Conservation (phyloP, 2,329 filamentous ascomycete species). For the Alternaria sp. region DNA sequence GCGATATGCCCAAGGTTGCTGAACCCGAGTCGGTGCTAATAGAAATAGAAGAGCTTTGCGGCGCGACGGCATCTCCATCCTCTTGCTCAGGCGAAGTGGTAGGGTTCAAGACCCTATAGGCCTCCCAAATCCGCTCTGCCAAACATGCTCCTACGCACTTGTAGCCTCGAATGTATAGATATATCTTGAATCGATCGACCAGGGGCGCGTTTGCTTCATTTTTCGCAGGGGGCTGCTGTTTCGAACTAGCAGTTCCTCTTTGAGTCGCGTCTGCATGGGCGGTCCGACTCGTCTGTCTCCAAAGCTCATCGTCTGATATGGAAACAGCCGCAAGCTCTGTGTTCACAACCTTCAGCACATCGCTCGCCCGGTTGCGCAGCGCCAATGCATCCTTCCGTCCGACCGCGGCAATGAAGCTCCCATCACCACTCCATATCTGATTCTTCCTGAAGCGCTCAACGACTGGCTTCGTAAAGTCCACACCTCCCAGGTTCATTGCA, state of each 20-base stretch:
- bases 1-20: slow-evolving; percentile 68
- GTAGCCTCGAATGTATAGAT: slow-evolving; percentile 67
- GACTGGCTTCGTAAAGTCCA: slow-evolving; percentile 68
- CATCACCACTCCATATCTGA: slow-evolving; percentile 59
- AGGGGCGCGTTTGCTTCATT: slow-evolving; percentile 37
- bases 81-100: slow-evolving; percentile 29
- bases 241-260: slow-evolving; percentile 11
- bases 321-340: slow-evolving; percentile 68
- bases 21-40: slow-evolving; percentile 54
- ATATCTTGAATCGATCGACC: slow-evolving; percentile 65
- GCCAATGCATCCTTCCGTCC: slow-evolving; percentile 62
- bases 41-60: slow-evolving; percentile 52
- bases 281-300: slow-evolving; percentile 58
- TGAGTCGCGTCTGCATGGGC: slow-evolving; percentile 11
- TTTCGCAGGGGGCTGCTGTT: slow-evolving; percentile 45
- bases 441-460: slow-evolving; percentile 61
- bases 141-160: slow-evolving; percentile 70
- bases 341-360: slow-evolving; percentile 67
- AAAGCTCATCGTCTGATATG: slow-evolving; percentile 65
- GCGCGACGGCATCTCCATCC: slow-evolving; percentile 25
- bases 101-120: slow-evolving; percentile 58
- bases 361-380: slow-evolving; percentile 63
- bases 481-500: slow-evolving; percentile 66
- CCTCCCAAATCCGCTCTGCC: slow-evolving; percentile 67
- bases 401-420: slow-evolving; percentile 65